Evolutionary conservation across 768 basidiomycete species (phyloP).

Genomic region (Xerocomellus intermedius): DNA sequence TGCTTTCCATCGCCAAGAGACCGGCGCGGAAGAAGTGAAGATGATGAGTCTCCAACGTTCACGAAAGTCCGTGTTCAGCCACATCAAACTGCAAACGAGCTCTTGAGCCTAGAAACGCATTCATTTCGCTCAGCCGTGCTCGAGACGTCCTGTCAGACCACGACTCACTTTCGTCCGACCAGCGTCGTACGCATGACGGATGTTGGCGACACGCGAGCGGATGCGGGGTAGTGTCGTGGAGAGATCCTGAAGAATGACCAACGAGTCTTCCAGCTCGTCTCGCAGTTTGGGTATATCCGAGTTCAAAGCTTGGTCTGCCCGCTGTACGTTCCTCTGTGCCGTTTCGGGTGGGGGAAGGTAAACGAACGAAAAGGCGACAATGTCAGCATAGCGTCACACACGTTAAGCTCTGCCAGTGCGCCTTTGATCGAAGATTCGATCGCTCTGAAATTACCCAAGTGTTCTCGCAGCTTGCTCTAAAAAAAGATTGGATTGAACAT

Average conservation of each 20-base stretch:
- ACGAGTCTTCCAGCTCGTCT: conserved; percentile 58
- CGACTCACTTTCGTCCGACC: conserved; percentile 60
- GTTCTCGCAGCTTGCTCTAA: conserved; percentile 64
- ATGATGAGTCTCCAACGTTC: conserved; percentile 73
- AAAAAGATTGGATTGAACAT: not conserved
- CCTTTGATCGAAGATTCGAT: conserved; percentile 70
- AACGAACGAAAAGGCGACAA: not conserved
- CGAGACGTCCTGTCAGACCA: not conserved
- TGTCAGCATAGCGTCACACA: conserved; percentile 24
- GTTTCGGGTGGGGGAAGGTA: not conserved
- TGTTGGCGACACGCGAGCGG: conserved; percentile 58
- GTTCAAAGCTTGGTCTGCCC: conserved; percentile 56
- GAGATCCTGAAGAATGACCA: conserved; percentile 55
- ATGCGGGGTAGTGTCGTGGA: conserved; percentile 59
- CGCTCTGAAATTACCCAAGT: conserved; percentile 71
- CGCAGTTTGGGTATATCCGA: conserved; percentile 63
- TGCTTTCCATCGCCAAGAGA: conserved; percentile 68
- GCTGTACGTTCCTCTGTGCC: conserved; percentile 52
- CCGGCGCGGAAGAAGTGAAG: conserved; percentile 70
- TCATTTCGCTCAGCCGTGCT: not conserved
- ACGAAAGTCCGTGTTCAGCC: conserved; percentile 78
- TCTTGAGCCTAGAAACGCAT: conserved; percentile 49
- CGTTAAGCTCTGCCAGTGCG: conserved; percentile 59
- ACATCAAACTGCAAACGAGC: conserved; percentile 62
- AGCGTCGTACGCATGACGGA: conserved; percentile 66